Conservation (phyloP, 129 eudicot species). For the Lonicera japonica region DNA sequence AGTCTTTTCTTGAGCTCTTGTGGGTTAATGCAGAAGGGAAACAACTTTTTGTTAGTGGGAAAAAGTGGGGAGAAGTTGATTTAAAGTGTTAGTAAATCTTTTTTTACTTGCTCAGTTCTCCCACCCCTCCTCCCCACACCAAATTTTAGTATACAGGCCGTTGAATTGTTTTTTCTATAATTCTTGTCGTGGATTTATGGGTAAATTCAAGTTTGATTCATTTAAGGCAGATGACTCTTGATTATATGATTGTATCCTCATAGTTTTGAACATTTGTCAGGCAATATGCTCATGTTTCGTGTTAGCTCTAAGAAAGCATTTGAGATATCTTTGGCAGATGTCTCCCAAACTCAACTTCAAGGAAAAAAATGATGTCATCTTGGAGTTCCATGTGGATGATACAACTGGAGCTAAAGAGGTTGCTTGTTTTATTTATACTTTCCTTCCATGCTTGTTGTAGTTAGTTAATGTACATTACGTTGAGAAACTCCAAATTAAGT, state of each 20-base stretch:
- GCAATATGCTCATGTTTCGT: slow-evolving; percentile 74
- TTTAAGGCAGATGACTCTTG: neutral
- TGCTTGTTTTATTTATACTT: no score
- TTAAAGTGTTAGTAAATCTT: slow-evolving; percentile 54
- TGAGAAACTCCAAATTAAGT: no score
- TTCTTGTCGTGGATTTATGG: no score
- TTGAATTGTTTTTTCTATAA: no score
- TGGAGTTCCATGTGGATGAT: slow-evolving; percentile 99
- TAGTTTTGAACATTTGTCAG: slow-evolving; percentile 22
- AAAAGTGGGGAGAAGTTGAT: slow-evolving; percentile 95
- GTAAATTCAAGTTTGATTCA: neutral
- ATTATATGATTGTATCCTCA: neutral
- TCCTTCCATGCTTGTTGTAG: no score
- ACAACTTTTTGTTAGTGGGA: slow-evolving; percentile 91
- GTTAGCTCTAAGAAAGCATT: slow-evolving; percentile 89
- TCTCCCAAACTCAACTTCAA: slow-evolving; percentile 89
- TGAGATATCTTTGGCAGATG: slow-evolving; percentile 90
- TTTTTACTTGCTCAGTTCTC: no score
- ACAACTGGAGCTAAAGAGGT: slow-evolving; percentile 99
- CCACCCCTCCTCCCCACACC: no score
- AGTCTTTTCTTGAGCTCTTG: slow-evolving; percentile 65
- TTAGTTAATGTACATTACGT: no score
- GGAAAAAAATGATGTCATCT: slow-evolving; percentile 91
- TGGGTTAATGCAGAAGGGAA: slow-evolving; percentile 70
- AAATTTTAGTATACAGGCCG: no score